Evolutionary conservation across 208 protist genomes (phyloP).

Genomic region (Trypanosoma platydactyli): DNA sequence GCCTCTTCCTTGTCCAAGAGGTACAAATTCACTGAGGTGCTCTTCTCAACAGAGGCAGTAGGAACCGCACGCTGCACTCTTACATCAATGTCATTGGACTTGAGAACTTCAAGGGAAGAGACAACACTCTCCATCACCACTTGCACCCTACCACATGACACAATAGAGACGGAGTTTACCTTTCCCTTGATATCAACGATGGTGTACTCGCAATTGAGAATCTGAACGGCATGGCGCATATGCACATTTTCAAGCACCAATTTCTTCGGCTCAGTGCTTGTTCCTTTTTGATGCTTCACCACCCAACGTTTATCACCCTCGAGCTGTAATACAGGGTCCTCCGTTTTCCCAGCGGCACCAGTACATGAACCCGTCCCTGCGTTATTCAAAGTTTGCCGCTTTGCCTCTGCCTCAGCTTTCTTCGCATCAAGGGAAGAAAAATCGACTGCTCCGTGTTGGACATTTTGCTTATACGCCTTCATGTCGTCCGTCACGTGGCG

Average conservation of each 20-base stretch:
- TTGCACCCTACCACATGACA: conserved; percentile 74
- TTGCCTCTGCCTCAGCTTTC: conserved; percentile 54
- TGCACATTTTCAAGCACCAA: conserved; percentile 54
- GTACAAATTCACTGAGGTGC: conserved; percentile 62
- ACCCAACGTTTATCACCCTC: conserved; percentile 77
- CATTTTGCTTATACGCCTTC: conserved; percentile 79
- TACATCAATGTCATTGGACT: conserved; percentile 60
- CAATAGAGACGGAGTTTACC: conserved; percentile 74
- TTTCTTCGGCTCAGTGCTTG: conserved; percentile 31
- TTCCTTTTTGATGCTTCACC: conserved; percentile 60
- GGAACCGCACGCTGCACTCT: conserved; percentile 60
- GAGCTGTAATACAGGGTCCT: conserved; percentile 39
- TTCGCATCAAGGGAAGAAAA: conserved; percentile 60
- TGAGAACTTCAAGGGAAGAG: conserved; percentile 69
- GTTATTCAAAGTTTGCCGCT: conserved; percentile 1
- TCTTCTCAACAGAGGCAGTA: conserved; percentile 67
- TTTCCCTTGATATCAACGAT: conserved; percentile 72
- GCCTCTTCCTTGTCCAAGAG: conserved; percentile 60
- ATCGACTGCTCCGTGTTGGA: conserved; percentile 64
- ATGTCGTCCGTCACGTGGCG: conserved; percentile 73
- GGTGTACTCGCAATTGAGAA: conserved; percentile 66
- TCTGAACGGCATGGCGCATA: conserved; percentile 76
- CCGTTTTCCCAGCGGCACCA: background rate
- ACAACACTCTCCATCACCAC: conserved; percentile 68
- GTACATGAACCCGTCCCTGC: background rate